Evolutionary conservation across 164 flowering plant genomes (phyloP).

Genomic region (Magnolia sinica): DNA sequence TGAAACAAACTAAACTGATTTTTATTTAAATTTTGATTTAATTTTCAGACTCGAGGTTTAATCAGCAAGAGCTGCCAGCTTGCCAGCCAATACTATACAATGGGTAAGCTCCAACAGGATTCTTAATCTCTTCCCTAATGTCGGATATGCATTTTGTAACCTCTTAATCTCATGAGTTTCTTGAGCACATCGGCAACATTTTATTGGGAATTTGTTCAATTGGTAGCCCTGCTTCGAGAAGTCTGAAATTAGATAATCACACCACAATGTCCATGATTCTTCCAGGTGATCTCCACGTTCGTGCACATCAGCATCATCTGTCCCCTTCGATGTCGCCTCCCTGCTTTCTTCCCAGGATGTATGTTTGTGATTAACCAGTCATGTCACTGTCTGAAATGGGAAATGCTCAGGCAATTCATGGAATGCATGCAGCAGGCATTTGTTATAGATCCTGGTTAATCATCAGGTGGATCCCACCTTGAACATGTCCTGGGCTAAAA

Average conservation of each 20-base stretch:
- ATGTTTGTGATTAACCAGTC: constrained; percentile 20
- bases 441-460: not conserved
- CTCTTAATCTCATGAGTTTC: not conserved
- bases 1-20: too few relatives aligned
- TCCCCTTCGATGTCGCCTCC: constrained; percentile 85
- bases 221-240: too few relatives aligned
- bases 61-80: constrained; percentile 97
- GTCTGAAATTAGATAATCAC: too few relatives aligned
- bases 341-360: constrained; percentile 82
- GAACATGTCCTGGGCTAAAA: too few relatives aligned
- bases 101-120: constrained; percentile 46
- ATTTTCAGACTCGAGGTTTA: constrained; percentile 52
- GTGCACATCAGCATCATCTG: constrained; percentile 60
- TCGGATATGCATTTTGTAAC: too few relatives aligned
- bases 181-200: not conserved
- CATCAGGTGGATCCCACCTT: not conserved
- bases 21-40: not conserved
- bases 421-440: not conserved
- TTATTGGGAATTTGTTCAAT: too few relatives aligned
- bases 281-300: constrained; percentile 85
- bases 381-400: not conserved
- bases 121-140: too few relatives aligned
- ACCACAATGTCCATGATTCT: not conserved
- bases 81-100: constrained; percentile 91
- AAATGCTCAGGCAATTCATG: not conserved